Percentiles rank a stretch among this genome's conserved stretches.
Conservation (phyloP, 495 filamentous ascomycete genomes). For the Acidomyces sp. region DNA sequence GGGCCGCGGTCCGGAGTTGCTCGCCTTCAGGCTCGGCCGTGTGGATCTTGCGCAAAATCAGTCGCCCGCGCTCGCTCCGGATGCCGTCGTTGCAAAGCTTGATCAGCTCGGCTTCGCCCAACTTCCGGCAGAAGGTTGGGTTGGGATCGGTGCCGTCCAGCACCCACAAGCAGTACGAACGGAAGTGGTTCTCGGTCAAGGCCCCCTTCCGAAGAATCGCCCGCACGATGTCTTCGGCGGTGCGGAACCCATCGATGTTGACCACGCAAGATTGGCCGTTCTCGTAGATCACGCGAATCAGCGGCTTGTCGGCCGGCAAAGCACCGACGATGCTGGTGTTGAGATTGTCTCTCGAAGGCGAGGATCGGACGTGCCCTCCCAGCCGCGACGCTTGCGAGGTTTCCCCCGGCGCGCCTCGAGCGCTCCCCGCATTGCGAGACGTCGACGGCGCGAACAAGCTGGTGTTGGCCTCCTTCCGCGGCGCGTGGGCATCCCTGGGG, state of each 20-base stretch:
- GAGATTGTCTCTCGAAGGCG: constrained; percentile 64
- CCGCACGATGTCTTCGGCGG: constrained; percentile 77
- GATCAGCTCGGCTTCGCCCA: constrained; percentile 75
- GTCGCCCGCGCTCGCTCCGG: constrained; percentile 68
- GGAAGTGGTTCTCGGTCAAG: constrained; percentile 33
- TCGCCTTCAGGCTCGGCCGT: constrained; percentile 69
- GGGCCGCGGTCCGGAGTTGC: constrained; percentile 68
- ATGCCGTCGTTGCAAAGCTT: constrained; percentile 63
- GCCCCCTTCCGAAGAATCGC: constrained; percentile 72
- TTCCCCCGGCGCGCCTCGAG: constrained; percentile 20
- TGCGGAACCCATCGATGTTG: constrained; percentile 77
- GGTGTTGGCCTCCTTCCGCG: constrained; percentile 37
- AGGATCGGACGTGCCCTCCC: constrained; percentile 42
- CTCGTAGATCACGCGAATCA: constrained; percentile 77
- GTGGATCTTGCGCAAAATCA: constrained; percentile 83
- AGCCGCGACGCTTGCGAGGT: constrained; percentile 33
- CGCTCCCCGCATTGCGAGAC: constrained; percentile 1
- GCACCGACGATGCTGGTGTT: constrained; percentile 51
- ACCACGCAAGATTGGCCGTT: constrained; percentile 80
- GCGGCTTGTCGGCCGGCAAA: constrained; percentile 62
- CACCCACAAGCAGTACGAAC: constrained; percentile 36
- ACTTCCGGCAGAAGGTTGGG: constrained; percentile 58
- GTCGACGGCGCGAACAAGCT: constrained; percentile 35
- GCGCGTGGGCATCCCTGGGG: constrained; percentile 37
- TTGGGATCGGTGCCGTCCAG: constrained; percentile 74